Evolutionary conservation across 140 eudicot species (phyloP).

Genomic region (Bidens hawaiensis): DNA sequence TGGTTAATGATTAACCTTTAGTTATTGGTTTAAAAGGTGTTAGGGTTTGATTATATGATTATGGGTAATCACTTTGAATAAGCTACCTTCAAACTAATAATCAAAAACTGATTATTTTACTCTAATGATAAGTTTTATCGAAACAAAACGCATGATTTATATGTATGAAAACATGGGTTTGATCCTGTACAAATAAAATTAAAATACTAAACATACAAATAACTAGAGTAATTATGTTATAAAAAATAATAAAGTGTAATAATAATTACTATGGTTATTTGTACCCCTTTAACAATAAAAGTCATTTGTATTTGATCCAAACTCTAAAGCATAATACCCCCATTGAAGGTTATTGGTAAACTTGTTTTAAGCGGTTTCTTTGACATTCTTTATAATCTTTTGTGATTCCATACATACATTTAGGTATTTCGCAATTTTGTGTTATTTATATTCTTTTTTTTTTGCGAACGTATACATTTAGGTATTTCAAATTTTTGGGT

Average conservation of each 20-base stretch:
- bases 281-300: no score
- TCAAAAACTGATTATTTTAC: not conserved
- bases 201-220: no score
- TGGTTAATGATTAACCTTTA: not conserved
- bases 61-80: not conserved
- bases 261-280: no score
- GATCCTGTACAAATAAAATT: no score
- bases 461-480: no score
- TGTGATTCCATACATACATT: constrained; percentile 3
- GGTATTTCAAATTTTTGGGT: no score
- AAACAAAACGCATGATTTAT: not conserved
- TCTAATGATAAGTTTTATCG: not conserved
- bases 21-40: not conserved
- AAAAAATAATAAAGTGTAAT: no score
- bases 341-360: no score
- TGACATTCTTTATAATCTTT: not conserved
- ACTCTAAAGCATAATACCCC: no score
- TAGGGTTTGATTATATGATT: not conserved
- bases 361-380: not conserved
- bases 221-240: no score
- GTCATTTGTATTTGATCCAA: no score
- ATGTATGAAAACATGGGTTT: no score
- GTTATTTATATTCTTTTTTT: not conserved
- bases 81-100: not conserved
- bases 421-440: not conserved